phyloP scores from a whole-genome alignment of 306 rosid species.

The Vachellia collinsii region DNA sequence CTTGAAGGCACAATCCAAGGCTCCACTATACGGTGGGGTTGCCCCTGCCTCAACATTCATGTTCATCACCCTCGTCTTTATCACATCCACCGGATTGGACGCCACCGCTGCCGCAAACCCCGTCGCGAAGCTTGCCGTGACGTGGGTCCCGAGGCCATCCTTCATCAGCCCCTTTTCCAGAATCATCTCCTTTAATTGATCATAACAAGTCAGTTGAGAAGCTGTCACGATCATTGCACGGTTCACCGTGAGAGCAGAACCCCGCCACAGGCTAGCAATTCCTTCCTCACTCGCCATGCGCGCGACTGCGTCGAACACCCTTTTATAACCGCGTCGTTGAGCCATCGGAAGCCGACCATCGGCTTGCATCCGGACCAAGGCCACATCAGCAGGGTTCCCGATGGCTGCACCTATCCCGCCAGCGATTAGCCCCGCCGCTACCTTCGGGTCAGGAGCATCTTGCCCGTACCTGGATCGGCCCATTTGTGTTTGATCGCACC shows the following conservation, averaged over 20 bases:
- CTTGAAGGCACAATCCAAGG: slow-evolving; percentile 62
- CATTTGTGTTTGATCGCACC: not conserved
- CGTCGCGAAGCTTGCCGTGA: slow-evolving; percentile 4
- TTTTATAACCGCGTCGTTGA: not conserved
- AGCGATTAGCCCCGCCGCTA: slow-evolving; percentile 70
- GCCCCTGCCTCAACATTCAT: slow-evolving; percentile 61
- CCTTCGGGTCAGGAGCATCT: slow-evolving; percentile 30
- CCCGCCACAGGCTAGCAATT: slow-evolving; percentile 6
- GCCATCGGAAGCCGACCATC: slow-evolving; percentile 12
- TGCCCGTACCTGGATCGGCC: not conserved
- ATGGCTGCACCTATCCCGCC: slow-evolving; percentile 15
- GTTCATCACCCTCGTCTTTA: slow-evolving; percentile 74
- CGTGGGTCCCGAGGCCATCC: not conserved
- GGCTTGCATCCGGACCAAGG: slow-evolving; percentile 14
- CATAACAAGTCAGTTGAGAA: slow-evolving; percentile 4
- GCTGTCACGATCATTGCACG: slow-evolving; percentile 9
- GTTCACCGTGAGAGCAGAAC: slow-evolving; percentile 5
- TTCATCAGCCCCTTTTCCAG: slow-evolving; percentile 5
- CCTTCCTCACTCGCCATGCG: slow-evolving; percentile 1
- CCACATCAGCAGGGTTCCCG: slow-evolving; percentile 4
- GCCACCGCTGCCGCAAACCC: slow-evolving; percentile 49
- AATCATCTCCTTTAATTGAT: slow-evolving; percentile 17
- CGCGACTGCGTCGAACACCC: not conserved
- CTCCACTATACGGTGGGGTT: slow-evolving; percentile 55
- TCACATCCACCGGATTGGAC: slow-evolving; percentile 71